These are phyloP conservation scores for Centella asiatica DNA, from an alignment of 129 eudicot genomes.

Conservation along the genomic window DNA sequence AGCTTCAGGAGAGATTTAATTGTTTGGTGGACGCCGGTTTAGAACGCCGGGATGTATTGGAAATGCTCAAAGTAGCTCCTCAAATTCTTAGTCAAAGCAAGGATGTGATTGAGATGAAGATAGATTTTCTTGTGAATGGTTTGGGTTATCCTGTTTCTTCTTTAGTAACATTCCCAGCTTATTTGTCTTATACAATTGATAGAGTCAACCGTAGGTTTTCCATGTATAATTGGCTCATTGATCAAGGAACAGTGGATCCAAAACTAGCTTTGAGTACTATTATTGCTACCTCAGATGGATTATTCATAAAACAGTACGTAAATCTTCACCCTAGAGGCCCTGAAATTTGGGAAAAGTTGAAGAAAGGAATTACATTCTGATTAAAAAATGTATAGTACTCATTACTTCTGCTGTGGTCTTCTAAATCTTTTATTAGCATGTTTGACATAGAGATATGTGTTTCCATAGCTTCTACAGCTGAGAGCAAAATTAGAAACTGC, in stretches of 20 bases:
- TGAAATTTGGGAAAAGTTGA: slow-evolving; percentile 51
- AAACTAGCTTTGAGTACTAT: slow-evolving; percentile 53
- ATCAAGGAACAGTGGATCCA: slow-evolving; percentile 29
- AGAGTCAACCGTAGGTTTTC: slow-evolving; percentile 54
- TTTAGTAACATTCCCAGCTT: slow-evolving; percentile 39
- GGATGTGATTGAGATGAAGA: slow-evolving; percentile 44
- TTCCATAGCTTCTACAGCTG: too few species aligned
- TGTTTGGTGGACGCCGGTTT: slow-evolving; percentile 65
- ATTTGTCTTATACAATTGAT: slow-evolving; percentile 34
- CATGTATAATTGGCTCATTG: slow-evolving; percentile 60
- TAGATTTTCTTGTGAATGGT: slow-evolving; percentile 45
- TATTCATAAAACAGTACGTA: slow-evolving; percentile 42
- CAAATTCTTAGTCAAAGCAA: slow-evolving; percentile 48
- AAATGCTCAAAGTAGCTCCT: slow-evolving; percentile 56
- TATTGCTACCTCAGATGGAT: slow-evolving; percentile 39
- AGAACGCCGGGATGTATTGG: slow-evolving; percentile 29
- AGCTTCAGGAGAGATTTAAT: slow-evolving; percentile 79
- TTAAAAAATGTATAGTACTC: neutral
- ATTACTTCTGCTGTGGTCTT: too few species aligned
- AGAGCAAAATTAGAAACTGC: too few species aligned
- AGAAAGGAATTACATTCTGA: slow-evolving; percentile 34
- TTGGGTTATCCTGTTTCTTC: slow-evolving; percentile 55
- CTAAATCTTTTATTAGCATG: too few species aligned
- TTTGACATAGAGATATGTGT: too few species aligned
- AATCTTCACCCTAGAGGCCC: slow-evolving; percentile 47